phyloP scores from a whole-genome alignment of 768 basidiomycete genomes.

The Leccinum olivaceopallidum region DNA sequence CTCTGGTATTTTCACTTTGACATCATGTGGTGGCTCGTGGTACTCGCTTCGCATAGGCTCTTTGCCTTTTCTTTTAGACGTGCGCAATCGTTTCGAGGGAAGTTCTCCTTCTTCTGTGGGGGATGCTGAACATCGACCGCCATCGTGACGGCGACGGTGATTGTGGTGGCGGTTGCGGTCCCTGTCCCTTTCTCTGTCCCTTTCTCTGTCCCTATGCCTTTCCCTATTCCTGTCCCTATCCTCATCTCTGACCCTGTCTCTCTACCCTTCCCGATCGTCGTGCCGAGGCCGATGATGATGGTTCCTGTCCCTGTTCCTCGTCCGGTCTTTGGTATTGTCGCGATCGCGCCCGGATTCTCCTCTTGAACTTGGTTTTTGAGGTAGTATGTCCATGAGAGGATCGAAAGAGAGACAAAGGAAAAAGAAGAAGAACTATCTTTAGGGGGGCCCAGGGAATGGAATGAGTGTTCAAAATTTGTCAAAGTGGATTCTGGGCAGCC shows the following conservation, averaged over 20 bases:
- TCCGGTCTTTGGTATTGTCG: slow-evolving; percentile 12
- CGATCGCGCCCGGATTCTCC: slow-evolving; percentile 15
- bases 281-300: slow-evolving; percentile 9
- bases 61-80: slow-evolving; percentile 23
- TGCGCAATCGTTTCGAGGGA: slow-evolving; percentile 21
- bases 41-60: slow-evolving; percentile 10
- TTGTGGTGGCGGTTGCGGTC: neutral
- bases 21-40: slow-evolving; percentile 13
- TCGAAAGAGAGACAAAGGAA: neutral
- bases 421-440: neutral
- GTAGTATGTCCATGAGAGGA: slow-evolving; percentile 22
- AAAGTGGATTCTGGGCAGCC: too few relatives aligned
- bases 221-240: slow-evolving; percentile 10
- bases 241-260: slow-evolving; percentile 4
- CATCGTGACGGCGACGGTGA: slow-evolving; percentile 1
- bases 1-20: slow-evolving; percentile 12
- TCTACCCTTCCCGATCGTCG: slow-evolving; percentile 9
- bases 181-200: neutral
- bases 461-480: neutral
- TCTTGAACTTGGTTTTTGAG: slow-evolving; percentile 19
- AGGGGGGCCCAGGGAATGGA: neutral
- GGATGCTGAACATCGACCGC: slow-evolving; percentile 15
- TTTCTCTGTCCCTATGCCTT: slow-evolving; percentile 2
- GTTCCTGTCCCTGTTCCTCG: slow-evolving; percentile 7
- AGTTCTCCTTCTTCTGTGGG: slow-evolving; percentile 10